These are phyloP conservation scores for Coniochaeta sp. DNA, from an alignment of 2,329 filamentous ascomycete genomes.

Conservation along the genomic window DNA sequence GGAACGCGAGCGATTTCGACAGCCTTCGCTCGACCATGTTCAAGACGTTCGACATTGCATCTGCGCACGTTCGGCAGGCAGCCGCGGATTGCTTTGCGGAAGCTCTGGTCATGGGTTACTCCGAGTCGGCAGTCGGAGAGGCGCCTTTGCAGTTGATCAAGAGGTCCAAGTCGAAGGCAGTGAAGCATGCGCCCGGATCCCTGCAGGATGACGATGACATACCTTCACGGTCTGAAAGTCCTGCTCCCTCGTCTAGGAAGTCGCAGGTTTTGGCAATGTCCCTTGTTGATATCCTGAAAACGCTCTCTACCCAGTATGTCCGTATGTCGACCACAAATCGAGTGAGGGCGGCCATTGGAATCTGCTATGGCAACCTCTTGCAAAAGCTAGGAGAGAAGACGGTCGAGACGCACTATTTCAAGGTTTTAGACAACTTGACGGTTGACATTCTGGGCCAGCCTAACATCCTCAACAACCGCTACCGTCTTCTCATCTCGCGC, in stretches of 20 bases:
- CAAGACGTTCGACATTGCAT: conserved; percentile 78
- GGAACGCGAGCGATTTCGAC: conserved; percentile 85
- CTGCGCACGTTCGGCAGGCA: conserved; percentile 70
- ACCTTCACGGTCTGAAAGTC: conserved; percentile 61
- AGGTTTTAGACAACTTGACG: conserved; percentile 74
- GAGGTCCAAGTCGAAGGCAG: conserved; percentile 54
- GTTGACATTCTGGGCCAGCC: conserved; percentile 71
- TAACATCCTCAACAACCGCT: conserved; percentile 75
- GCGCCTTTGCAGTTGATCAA: conserved; percentile 55
- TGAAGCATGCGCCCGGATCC: conserved; percentile 54
- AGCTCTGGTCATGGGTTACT: conserved; percentile 74
- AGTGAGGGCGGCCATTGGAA: conserved; percentile 72
- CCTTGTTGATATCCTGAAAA: conserved; percentile 69
- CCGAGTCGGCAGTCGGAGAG: conserved; percentile 45
- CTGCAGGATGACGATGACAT: conserved; percentile 68
- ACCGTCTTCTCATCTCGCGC: conserved; percentile 76
- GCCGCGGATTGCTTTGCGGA: conserved; percentile 80
- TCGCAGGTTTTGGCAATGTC: conserved; percentile 66
- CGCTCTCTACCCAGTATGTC: conserved; percentile 74
- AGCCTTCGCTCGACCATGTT: conserved; percentile 74
- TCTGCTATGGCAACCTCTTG: conserved; percentile 80
- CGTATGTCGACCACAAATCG: conserved; percentile 72
- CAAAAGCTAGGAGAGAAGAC: conserved; percentile 71
- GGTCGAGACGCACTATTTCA: conserved; percentile 76
- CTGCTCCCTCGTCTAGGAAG: conserved; percentile 59